Base-by-base conservation (phyloP, 495 filamentous ascomycete genomes). In the Penicillium ochrochloron region DNA sequence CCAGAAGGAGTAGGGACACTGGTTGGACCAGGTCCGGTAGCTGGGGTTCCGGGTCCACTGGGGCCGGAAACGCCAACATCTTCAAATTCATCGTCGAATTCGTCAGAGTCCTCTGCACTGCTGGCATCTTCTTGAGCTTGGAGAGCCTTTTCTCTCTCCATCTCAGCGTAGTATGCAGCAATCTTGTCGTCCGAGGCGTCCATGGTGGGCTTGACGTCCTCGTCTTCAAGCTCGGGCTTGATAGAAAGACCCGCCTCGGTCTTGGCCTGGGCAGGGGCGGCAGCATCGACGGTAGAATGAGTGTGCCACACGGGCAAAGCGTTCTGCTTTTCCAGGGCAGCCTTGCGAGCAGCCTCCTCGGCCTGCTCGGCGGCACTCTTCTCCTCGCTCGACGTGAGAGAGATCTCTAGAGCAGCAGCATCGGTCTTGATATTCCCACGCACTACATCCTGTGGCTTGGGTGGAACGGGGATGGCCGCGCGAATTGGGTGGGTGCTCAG, bases 231-330 rank as follows among this genome's bases (percentile, higher is more conserved):
- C 61, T 81, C 80, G 9, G 79, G 60, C 25, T 85, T 80, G 54
- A 85, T 72, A 14, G 71, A 65, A 2, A 71, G 48, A 27, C 76
- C 80, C 3, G 63, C 39, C 27, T 83, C 80, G n/a, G 39, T 66
- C 70, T 82, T 82, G 56, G 72, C 29, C 21, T 57, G 54, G 10
- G 60, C 59, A 39, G 61, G 33, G 27, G 69, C 64, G 17, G 55
- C 46, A 3, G 73, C 72, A 35, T 78, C 76, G 37, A 99, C 91
- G 2, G 94, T 97, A 51, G 89, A 93, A 52, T 92, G 87, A 2
- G 90, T 91, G 71, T 97, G 93, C 93, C 96, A 97, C 12, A 88
- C 82, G 0, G 95, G 95, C 41, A 99, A 79, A 5, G 86, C 87
- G 64, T 99, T 99, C 75, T 96, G 91, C 66, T 86, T 83, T 52